Evolutionary conservation across 2,329 filamentous ascomycete genomes (phyloP).

Genomic region (Cytospora schulzeri): DNA sequence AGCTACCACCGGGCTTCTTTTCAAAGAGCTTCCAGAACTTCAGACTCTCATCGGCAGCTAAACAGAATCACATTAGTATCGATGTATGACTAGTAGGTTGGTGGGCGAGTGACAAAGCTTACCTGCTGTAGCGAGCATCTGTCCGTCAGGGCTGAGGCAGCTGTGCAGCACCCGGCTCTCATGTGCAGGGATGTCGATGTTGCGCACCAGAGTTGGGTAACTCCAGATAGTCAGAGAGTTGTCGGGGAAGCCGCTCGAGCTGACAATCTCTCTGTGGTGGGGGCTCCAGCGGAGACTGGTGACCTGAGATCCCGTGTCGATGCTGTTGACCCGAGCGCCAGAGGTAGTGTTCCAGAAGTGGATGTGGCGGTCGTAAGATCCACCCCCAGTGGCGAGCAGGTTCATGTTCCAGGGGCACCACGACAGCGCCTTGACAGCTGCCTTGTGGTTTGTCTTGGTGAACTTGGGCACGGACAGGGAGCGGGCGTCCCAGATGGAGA

Average conservation of each 20-base stretch:
- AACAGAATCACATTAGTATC: constrained; percentile 34
- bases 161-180: constrained; percentile 96
- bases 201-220: constrained; percentile 95
- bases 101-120: constrained; percentile 38
- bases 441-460: constrained; percentile 99
- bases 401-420: constrained; percentile 99
- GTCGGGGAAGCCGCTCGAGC: constrained; percentile 97
- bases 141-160: constrained; percentile 93
- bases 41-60: constrained; percentile 90
- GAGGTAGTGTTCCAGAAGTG: constrained; percentile 99
- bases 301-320: constrained; percentile 96
- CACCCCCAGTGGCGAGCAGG: constrained; percentile 92
- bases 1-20: constrained; percentile 83
- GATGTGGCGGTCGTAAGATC: constrained; percentile 95
- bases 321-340: constrained; percentile 96
- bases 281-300: constrained; percentile 96
- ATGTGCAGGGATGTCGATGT: constrained; percentile 95
- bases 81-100: constrained; percentile 1
- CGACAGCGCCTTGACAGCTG: constrained; percentile 94
- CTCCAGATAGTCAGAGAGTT: constrained; percentile 99
- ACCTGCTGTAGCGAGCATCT: constrained; percentile 94
- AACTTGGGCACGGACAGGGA: constrained; percentile 94
- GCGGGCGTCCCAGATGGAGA: constrained; percentile 98
- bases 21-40: constrained; percentile 99
- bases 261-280: constrained; percentile 96